Percentiles rank a stretch among this genome's conserved stretches.
Evolutionary conservation across 2,329 filamentous ascomycete species (phyloP).

Genomic region (Cyanodermella asteris): DNA sequence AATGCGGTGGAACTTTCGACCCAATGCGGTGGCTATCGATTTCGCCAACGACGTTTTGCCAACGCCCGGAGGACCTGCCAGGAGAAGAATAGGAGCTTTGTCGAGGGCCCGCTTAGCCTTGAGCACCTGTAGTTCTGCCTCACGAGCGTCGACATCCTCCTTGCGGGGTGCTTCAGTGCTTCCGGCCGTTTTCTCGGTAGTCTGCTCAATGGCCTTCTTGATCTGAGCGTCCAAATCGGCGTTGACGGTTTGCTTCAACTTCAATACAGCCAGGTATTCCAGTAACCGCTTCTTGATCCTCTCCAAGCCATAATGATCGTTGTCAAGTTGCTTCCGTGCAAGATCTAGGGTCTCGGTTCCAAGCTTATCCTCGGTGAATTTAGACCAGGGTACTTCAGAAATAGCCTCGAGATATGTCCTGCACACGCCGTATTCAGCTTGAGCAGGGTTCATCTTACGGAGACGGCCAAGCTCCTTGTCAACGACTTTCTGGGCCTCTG

Average conservation of each 20-base stretch:
- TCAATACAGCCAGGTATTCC: slow-evolving; percentile 89
- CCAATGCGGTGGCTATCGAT: slow-evolving; percentile 76
- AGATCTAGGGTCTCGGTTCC: slow-evolving; percentile 55
- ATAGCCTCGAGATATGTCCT: slow-evolving; percentile 86
- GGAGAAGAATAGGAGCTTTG: slow-evolving; percentile 83
- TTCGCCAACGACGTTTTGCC: slow-evolving; percentile 92
- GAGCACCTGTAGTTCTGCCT: slow-evolving; percentile 48
- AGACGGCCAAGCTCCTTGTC: slow-evolving; percentile 71
- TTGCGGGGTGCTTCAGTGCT: slow-evolving; percentile 21
- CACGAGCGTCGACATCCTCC: slow-evolving; percentile 15
- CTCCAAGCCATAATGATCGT: slow-evolving; percentile 89
- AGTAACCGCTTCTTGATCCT: slow-evolving; percentile 92
- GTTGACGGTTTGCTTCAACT: slow-evolving; percentile 82
- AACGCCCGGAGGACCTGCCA: slow-evolving; percentile 81
- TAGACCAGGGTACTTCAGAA: slow-evolving; percentile 81
- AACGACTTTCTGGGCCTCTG: slow-evolving; percentile 76
- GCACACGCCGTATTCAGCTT: slow-evolving; percentile 88
- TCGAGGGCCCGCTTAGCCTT: slow-evolving; percentile 72
- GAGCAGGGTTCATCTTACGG: slow-evolving; percentile 87
- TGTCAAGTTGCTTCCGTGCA: slow-evolving; percentile 75
- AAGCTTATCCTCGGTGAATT: slow-evolving; percentile 64
- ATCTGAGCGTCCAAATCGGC: slow-evolving; percentile 64
- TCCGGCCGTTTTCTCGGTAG: slow-evolving; percentile 30
- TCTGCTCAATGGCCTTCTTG: slow-evolving; percentile 16
- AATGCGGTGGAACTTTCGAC: slow-evolving; percentile 90